Conservation (phyloP, 1,139 yeast species). For the Geotrichum aggregatum region DNA sequence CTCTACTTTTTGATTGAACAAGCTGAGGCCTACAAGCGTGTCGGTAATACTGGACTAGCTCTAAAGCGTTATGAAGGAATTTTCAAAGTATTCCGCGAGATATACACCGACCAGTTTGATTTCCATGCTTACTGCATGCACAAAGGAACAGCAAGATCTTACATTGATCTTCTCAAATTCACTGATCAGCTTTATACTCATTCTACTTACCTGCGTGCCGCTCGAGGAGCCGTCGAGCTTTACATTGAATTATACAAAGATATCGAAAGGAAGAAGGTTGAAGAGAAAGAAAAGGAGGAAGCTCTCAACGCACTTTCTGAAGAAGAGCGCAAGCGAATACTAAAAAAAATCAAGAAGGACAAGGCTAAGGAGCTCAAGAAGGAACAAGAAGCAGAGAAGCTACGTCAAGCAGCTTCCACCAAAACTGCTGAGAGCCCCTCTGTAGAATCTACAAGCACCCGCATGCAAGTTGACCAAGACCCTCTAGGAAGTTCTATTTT, state of each 20-base stretch:
- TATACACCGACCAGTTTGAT: conserved; percentile 81
- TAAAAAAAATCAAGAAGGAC: conserved; percentile 42
- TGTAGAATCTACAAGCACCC: conserved; percentile 22
- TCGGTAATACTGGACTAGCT: conserved; percentile 58
- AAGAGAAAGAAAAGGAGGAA: conserved; percentile 25
- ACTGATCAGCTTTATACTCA: conserved; percentile 67
- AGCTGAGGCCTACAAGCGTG: conserved; percentile 71
- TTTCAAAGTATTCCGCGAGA: conserved; percentile 63
- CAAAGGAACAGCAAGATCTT: conserved; percentile 85
- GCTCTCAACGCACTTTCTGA: conserved; percentile 32
- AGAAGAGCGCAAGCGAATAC: conserved; percentile 35
- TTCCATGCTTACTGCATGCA: conserved; percentile 92
- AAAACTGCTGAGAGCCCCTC: conserved; percentile 25
- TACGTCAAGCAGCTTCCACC: conserved; percentile 23
- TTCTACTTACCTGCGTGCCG: conserved; percentile 67
- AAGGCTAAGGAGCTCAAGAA: conserved; percentile 40
- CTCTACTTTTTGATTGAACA: conserved; percentile 82
- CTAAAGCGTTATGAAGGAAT: conserved; percentile 73
- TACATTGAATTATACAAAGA: conserved; percentile 46
- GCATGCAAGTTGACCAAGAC: conserved; percentile 40
- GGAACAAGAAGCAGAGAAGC: conserved; percentile 23
- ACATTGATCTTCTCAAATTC: conserved; percentile 73
- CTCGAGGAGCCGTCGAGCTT: conserved; percentile 59
- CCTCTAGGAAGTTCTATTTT: conserved; percentile 43
- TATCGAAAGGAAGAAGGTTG: conserved; percentile 24